Evolutionary conservation across 495 filamentous ascomycete species (phyloP).

Genomic region (Bombardia bombarda): DNA sequence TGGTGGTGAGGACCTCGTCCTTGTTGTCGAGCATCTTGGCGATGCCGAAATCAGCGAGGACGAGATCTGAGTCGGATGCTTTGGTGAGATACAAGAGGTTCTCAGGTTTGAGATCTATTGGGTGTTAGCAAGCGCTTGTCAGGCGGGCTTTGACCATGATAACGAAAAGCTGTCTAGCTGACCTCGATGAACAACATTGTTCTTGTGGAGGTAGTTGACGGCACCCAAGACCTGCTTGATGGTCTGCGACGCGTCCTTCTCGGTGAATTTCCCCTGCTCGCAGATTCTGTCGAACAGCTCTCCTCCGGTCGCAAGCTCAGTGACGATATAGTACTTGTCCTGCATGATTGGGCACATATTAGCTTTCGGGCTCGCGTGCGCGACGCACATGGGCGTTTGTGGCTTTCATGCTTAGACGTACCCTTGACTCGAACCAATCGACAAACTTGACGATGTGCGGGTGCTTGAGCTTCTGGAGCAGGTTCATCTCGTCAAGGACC

Average conservation of each 20-base stretch:
- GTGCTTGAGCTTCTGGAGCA: constrained; percentile 85
- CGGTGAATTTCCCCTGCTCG: constrained; percentile 96
- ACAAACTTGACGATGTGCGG: constrained; percentile 96
- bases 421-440: constrained; percentile 98
- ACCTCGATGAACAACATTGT: constrained; percentile 97
- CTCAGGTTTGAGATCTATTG: constrained; percentile 89
- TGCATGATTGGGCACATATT: constrained; percentile 27
- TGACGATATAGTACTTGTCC: constrained; percentile 99
- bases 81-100: constrained; percentile 91
- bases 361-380: constrained; percentile 3
- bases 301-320: constrained; percentile 89
- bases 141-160: background rate
- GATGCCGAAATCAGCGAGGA: constrained; percentile 96
- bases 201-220: constrained; percentile 88
- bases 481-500: constrained; percentile 94
- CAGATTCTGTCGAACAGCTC: constrained; percentile 98
- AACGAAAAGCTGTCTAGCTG: no score
- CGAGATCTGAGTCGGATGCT: constrained; percentile 68
- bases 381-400: no score
- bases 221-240: constrained; percentile 93
- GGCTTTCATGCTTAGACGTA: no score
- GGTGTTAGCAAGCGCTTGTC: constrained; percentile 2
- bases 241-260: constrained; percentile 95
- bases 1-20: constrained; percentile 88
- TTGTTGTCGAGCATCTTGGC: constrained; percentile 94